A percentile compares a stretch with the other conserved stretches of the same genome.
Evolutionary conservation across 2,329 filamentous ascomycete species (phyloP).

Genomic region (Alternaria metachromatica): DNA sequence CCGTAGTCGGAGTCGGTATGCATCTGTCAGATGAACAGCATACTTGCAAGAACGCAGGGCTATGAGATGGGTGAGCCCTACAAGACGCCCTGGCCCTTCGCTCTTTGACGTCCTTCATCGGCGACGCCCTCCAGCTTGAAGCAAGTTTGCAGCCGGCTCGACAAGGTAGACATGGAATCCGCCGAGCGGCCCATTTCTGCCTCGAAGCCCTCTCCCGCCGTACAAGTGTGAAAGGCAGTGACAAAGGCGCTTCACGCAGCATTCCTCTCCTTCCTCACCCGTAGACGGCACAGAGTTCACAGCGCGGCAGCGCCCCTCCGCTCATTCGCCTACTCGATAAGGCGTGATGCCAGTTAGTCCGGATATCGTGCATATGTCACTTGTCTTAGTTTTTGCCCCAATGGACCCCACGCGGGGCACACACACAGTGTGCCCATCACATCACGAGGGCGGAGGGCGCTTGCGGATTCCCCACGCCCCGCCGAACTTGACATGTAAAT

Average conservation of each 20-base stretch:
- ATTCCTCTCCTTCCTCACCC: background rate
- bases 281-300: background rate
- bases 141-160: background rate
- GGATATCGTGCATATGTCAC: slow-evolving; percentile 1
- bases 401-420: background rate
- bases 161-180: background rate
- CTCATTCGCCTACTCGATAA: background rate
- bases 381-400: background rate
- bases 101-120: background rate
- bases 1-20: background rate
- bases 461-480: background rate
- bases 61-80: background rate
- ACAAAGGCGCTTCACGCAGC: background rate
- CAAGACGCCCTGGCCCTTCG: background rate
- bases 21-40: background rate
- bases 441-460: background rate
- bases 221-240: background rate
- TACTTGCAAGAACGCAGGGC: background rate
- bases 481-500: background rate
- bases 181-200: background rate
- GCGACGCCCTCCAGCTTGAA: background rate
- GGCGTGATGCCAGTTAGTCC: background rate
- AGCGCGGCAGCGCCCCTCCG: background rate
- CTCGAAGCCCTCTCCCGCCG: background rate
- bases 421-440: background rate